These are phyloP conservation scores for Pseudopyrenochaeta lycopersici DNA, from an alignment of 2,329 filamentous ascomycete genomes.

Conservation along the genomic window DNA sequence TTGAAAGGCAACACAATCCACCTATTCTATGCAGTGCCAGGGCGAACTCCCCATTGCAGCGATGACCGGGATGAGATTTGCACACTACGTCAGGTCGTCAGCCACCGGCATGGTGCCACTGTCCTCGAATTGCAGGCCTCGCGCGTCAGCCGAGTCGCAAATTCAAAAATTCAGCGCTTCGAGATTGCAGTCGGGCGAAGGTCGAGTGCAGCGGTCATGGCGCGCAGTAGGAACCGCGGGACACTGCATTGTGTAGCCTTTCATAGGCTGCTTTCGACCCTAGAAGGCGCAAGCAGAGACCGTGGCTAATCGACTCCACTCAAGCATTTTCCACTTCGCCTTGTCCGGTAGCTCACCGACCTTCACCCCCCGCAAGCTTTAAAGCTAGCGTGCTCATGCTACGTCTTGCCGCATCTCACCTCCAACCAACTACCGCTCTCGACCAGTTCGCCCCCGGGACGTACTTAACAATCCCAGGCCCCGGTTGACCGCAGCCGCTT, in stretches of 20 bases:
- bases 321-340: conserved; percentile 11
- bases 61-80: background rate
- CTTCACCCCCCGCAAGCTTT: conserved; percentile 26
- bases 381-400: conserved; percentile 11
- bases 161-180: conserved; percentile 19
- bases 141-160: conserved; percentile 14
- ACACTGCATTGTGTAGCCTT: conserved; percentile 8
- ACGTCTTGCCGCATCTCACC: background rate
- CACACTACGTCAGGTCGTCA: conserved; percentile 15
- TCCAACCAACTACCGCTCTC: background rate
- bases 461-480: conserved; percentile 15
- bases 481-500: conserved; percentile 1
- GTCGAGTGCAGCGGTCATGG: conserved; percentile 24
- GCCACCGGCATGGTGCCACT: conserved; percentile 3
- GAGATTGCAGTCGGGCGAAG: conserved; percentile 3
- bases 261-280: conserved; percentile 25
- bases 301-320: background rate
- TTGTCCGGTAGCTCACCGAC: conserved; percentile 23
- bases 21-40: background rate
- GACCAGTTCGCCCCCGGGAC: background rate
- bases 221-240: conserved; percentile 5
- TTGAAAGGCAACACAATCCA: background rate
- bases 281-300: conserved; percentile 14
- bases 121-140: conserved; percentile 8
- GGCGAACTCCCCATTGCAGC: background rate